A percentile compares a stretch with the other conserved stretches of the same genome.
Evolutionary conservation across 305 asterid species (phyloP).

Genomic region (Nicotiana rustica): DNA sequence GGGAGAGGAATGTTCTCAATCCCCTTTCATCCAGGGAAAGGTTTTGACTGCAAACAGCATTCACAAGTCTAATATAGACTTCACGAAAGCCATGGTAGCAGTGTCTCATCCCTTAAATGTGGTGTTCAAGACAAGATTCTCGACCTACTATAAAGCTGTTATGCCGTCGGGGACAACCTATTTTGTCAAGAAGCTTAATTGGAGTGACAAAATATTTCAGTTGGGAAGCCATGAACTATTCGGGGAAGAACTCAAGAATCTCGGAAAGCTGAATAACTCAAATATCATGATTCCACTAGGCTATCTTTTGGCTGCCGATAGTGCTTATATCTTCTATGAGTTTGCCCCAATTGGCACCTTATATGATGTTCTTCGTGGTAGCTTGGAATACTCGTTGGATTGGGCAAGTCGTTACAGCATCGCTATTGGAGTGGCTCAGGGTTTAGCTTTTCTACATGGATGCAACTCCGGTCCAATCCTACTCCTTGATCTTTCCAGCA

Average conservation of each 20-base stretch:
- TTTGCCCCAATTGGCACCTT: slow-evolving; percentile 66
- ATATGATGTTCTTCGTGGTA: slow-evolving; percentile 61
- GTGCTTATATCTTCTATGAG: slow-evolving; percentile 77
- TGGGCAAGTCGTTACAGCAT: slow-evolving; percentile 90
- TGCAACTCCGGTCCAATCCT: slow-evolving; percentile 64
- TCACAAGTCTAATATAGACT: slow-evolving; percentile 77
- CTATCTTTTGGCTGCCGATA: slow-evolving; percentile 66
- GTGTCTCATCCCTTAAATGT: slow-evolving; percentile 55
- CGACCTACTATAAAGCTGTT: slow-evolving; percentile 76
- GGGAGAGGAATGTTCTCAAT: slow-evolving; percentile 49
- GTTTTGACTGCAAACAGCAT: slow-evolving; percentile 72
- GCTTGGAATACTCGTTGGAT: slow-evolving; percentile 49
- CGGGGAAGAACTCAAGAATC: slow-evolving; percentile 70
- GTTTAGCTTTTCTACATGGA: slow-evolving; percentile 80
- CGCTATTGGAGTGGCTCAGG: slow-evolving; percentile 83
- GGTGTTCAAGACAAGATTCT: slow-evolving; percentile 70
- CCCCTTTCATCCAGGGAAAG: slow-evolving; percentile 59
- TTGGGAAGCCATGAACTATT: slow-evolving; percentile 70
- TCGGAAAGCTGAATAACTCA: slow-evolving; percentile 71
- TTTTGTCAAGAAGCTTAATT: slow-evolving; percentile 80
- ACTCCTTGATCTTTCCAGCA: slow-evolving; percentile 81
- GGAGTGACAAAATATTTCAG: slow-evolving; percentile 83
- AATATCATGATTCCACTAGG: slow-evolving; percentile 90
- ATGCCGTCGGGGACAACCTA: slow-evolving; percentile 77
- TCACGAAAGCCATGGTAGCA: slow-evolving; percentile 63